Base-by-base conservation (phyloP, 225 moss, liverwort and hornwort species). In the Sphagnum contortum region DNA sequence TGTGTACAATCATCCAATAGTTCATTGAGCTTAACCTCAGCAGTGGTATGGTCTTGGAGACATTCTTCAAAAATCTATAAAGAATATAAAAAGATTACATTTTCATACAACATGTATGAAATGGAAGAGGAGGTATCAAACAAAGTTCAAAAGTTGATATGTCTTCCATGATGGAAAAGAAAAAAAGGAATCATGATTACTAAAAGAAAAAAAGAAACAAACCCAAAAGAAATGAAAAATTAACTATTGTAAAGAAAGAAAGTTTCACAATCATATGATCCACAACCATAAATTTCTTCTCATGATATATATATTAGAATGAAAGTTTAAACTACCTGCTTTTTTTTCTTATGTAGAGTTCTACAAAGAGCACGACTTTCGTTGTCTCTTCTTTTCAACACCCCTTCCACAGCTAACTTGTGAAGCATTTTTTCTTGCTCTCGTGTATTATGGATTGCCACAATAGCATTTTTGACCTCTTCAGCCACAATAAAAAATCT, bases 1-100 rank as follows among this genome's bases (percentile, higher is more conserved):
- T 54, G 66, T 3, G 92, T 87, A n/a, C 77, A 68, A 65, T 88
- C 85, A 57, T 71, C 75, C 51, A 83, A 48, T 9, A 96, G 63
- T 62, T 70, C 75, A 57, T 59, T 73, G 3, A 90, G 73, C 50
- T 84, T 92, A 3, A 77, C 79, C 65, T 96, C 90, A 12, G 82
- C 85, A 3, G 69, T 73, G 14, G 70, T 75, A 45, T 78, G 73
- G 55, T 92, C 90, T 29, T 73, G 67, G 69, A 76, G 81, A 74
- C 79, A 83, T 74, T 92, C 88, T 79, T 87, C 82, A 14, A 92
- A 82, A 5, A 83, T 84, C 91, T 94, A 8, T 57, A 74, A 2
- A 50, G 0, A n/a, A 4, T 2, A 66, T 51, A 44, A 46, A 60
- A 29, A 29, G 29, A 29, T 29, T 29, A 29, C 29, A 29, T 29